Conservation (phyloP, 2,329 filamentous ascomycete species). For the Plenodomus biglobosus region DNA sequence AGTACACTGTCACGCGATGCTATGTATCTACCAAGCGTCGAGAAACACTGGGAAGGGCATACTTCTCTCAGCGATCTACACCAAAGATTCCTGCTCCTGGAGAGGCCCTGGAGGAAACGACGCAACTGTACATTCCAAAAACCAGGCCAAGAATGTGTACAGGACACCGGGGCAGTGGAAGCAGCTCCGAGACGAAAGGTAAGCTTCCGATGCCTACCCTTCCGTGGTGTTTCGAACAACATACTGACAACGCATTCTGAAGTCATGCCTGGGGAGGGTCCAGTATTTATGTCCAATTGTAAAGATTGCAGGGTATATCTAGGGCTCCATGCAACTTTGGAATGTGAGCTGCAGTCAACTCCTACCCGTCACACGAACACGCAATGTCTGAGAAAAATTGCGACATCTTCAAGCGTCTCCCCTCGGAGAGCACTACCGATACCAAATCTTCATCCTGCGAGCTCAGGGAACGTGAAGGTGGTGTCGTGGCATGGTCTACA, state of each 20-base stretch:
- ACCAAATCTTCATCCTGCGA: slow-evolving; percentile 33
- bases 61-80: not conserved
- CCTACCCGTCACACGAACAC: slow-evolving; percentile 2
- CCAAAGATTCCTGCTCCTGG: not conserved
- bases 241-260: slow-evolving; percentile 3
- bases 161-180: slow-evolving; percentile 1
- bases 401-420: slow-evolving; percentile 7
- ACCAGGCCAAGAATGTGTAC: not conserved
- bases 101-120: not conserved
- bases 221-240: slow-evolving; percentile 2
- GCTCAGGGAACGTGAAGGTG: slow-evolving; percentile 20
- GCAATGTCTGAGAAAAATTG: slow-evolving; percentile 18
- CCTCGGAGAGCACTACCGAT: slow-evolving; percentile 15
- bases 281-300: not conserved
- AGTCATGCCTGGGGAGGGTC: not conserved
- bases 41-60: too few species aligned
- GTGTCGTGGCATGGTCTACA: slow-evolving; percentile 34
- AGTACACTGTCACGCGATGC: too few species aligned
- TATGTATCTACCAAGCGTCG: not conserved
- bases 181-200: not conserved
- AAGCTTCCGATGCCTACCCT: slow-evolving; percentile 3
- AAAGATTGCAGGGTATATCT: slow-evolving; percentile 6
- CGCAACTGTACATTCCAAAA: not conserved
- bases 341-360: slow-evolving; percentile 2
- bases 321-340: slow-evolving; percentile 2